Evolutionary conservation across 2,329 filamentous ascomycete genomes (phyloP), one percentile per base, ranked within the genome.

Genomic region (Ophiostoma populinum): DNA sequence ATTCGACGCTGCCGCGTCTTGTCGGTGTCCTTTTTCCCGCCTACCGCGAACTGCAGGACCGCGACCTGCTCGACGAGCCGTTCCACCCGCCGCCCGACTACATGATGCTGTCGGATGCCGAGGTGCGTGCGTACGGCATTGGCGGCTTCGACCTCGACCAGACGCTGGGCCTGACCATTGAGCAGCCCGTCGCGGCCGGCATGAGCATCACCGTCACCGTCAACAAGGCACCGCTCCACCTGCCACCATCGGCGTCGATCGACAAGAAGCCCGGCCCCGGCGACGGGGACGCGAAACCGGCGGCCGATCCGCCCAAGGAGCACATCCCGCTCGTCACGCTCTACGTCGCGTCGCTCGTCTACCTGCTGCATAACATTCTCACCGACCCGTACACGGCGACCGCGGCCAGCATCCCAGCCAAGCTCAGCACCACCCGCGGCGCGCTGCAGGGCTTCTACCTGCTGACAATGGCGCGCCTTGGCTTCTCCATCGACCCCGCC

Each of bases 381-480:
- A 72, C 62, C 2, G 56, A 63, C 28, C 56, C 61, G 0, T 42
- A 49, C 9, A 67, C 62, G 2, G 54, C 60, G 1, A 51, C 59
- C 30, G 43, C 55, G 6, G 58, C 58, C 15, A 70, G 87, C 44
- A 70, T 92, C 42, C 67, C 73, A 32, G 65, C 69, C 32, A 92
- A 87, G 51, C 61, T 93, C 5, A 63, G 67, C 0, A 67, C 68
- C 7, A 69, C 80, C 0, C 65, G 71, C 5, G 81, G 82, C 3
- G 80, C 76, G 0, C 70, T 72, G 34, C 83, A 93, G 48, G 36
- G 26, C 10, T 83, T 85, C 35, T 87, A 92, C 47, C 61, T 92
- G 1, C 69, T 94, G 8, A 73, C 74, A 2, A 59, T 98, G 29
- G 85, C 82, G 0, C 61, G 87, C 27, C 58, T 95, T n/a, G 83